phyloP scores from a whole-genome alignment of 2,329 filamentous ascomycete genomes.

The Penicillium sp. region DNA sequence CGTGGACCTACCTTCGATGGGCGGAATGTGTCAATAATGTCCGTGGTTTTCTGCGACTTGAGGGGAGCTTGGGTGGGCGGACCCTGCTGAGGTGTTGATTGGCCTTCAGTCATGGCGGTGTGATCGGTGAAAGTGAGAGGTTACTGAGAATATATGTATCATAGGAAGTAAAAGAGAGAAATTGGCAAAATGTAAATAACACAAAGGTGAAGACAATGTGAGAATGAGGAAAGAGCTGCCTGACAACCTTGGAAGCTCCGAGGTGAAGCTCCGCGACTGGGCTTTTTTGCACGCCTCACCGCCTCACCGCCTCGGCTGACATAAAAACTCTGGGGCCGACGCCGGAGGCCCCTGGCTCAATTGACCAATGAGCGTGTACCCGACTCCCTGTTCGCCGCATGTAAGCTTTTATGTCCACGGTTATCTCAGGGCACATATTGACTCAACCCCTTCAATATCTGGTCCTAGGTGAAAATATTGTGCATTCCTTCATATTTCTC shows the following conservation, averaged over 20 bases:
- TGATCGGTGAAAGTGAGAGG: neutral
- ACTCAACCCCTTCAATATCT: conserved; percentile 1
- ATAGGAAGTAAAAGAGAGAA: too few species aligned
- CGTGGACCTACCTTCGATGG: conserved; percentile 66
- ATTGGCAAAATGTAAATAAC: neutral
- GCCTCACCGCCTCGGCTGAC: conserved; percentile 17
- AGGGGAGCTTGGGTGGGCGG: conserved; percentile 25
- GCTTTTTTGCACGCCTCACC: conserved; percentile 19
- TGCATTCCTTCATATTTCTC: neutral
- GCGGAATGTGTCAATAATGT: conserved; percentile 73
- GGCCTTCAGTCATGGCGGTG: conserved; percentile 29
- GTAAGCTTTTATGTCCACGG: conserved; percentile 22
- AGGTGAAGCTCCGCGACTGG: conserved; percentile 16
- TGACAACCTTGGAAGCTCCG: neutral
- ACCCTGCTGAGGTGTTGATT: conserved; percentile 22
- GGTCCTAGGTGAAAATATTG: neutral
- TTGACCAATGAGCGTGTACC: conserved; percentile 13
- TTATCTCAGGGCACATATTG: conserved; percentile 9
- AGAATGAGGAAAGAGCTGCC: neutral
- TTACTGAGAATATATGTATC: neutral
- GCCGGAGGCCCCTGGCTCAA: conserved; percentile 1
- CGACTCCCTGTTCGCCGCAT: conserved; percentile 14
- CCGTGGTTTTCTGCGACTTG: conserved; percentile 64
- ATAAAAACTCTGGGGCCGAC: conserved; percentile 4
- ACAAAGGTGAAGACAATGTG: neutral